A percentile compares a stretch with the other conserved stretches of the same genome.
These are phyloP conservation scores for Annona cherimola DNA, from an alignment of 164 flowering plant genomes.

Conservation along the genomic window DNA sequence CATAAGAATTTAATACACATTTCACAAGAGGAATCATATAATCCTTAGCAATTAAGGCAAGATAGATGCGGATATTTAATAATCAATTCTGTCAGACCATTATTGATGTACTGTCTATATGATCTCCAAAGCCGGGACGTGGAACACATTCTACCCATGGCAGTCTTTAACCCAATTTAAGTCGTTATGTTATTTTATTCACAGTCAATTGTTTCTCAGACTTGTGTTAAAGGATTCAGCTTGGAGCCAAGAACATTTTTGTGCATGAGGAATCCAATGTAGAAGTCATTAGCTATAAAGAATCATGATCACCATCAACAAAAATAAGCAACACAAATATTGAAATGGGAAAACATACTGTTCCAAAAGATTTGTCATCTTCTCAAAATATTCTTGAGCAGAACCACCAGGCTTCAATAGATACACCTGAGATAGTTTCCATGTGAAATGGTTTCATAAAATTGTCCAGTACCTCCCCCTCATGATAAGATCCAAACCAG, in stretches of 20 bases:
- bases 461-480: not conserved
- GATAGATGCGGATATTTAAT: not conserved
- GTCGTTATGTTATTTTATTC: not conserved
- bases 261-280: no score
- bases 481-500: not conserved
- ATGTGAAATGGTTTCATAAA: not conserved
- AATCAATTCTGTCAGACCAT: not conserved
- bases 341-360: slow-evolving; percentile 60
- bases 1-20: slow-evolving; percentile 4
- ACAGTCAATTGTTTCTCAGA: not conserved
- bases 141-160: not conserved
- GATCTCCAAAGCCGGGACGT: not conserved
- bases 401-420: slow-evolving; percentile 74
- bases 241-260: no score
- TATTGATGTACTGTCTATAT: not conserved
- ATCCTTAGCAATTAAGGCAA: not conserved
- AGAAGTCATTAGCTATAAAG: no score
- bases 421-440: slow-evolving; percentile 61
- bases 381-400: slow-evolving; percentile 70
- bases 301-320: not conserved
- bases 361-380: slow-evolving; percentile 92
- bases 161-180: not conserved
- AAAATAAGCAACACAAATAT: slow-evolving; percentile 12
- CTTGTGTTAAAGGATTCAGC: no score
- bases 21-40: not conserved